Evolutionary conservation across 306 rosid species (phyloP), one percentile per base, ranked within the genome.

Genomic region (Nissolia schottii): DNA sequence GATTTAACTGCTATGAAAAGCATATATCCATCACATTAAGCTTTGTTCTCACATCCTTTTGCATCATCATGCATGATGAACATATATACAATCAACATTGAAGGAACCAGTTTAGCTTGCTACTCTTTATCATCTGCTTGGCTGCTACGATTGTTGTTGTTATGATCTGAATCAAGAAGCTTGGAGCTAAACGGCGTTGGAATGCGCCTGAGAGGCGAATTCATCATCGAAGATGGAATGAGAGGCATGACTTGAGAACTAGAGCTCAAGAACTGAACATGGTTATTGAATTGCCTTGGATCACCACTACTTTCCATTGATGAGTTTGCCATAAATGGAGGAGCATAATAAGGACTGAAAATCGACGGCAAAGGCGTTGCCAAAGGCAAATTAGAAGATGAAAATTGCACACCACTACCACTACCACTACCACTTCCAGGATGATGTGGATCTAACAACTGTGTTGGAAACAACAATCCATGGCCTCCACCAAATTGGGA

Each of bases 401-500:
- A 76, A 73, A 81, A 76, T 12, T 73, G 80, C 19, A 76, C 37
- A 20, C 31, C 75, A 55, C 45, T 4, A 34, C 40, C 8, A 34
- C n/a, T n/a, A n/a, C n/a, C n/a, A n/a, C n/a, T 70, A 31, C 64
- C 72, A 49, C 50, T 71, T 34, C 55, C 41, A 29, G 69, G 25
- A 54, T 75, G 25, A 54, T 75, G 82, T 0, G 87, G 71, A 16
- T 72, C 79, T 18, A 28, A 11, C 32, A 28, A 11, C 32, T 77
- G 83, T 5, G 83, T 49, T 22, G 85, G 70, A 67, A 81, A 84
- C 12, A 64, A 83, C 7, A 68, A 31, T 69, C 88, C 96, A 58
- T 84, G 85, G 79, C 80, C 79, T 78, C 89, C 87, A 79, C 89
- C 87, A 79, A 77, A 81, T 55, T 89, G 93, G 50, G 97, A 82